A percentile compares a stretch with the other conserved stretches of the same genome.
phyloP scores from a whole-genome alignment of 2,329 filamentous ascomycete species.

The Arachnopeziza araneosa region DNA sequence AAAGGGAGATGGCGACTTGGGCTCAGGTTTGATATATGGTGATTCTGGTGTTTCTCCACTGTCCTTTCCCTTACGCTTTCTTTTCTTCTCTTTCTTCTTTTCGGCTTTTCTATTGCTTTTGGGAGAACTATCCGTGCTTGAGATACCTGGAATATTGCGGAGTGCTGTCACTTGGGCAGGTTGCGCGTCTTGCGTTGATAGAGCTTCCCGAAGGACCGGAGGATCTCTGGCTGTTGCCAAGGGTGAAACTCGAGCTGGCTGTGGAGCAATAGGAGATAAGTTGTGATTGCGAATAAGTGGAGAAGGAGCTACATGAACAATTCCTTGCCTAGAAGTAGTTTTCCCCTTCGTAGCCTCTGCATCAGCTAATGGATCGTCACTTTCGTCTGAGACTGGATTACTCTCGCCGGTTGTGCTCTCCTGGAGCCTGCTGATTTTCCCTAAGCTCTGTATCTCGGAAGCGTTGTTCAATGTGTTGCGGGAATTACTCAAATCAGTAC shows the following conservation, averaged over 20 bases:
- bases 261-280: constrained; percentile 66
- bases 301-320: constrained; percentile 41
- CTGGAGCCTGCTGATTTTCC: constrained; percentile 6
- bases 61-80: constrained; percentile 42
- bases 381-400: not conserved
- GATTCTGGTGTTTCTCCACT: constrained; percentile 38
- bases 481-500: constrained; percentile 10
- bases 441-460: not conserved
- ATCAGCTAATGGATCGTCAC: not conserved
- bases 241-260: constrained; percentile 64
- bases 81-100: constrained; percentile 47
- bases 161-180: constrained; percentile 53
- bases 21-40: constrained; percentile 59
- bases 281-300: constrained; percentile 69
- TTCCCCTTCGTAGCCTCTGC: not conserved
- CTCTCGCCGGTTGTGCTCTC: constrained; percentile 1
- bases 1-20: constrained; percentile 57
- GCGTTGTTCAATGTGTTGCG: not conserved
- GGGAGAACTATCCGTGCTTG: constrained; percentile 57
- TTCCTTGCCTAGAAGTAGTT: constrained; percentile 35
- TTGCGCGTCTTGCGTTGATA: constrained; percentile 23
- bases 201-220: constrained; percentile 25
- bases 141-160: constrained; percentile 42
- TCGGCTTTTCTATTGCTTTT: constrained; percentile 43
- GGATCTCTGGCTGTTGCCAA: constrained; percentile 42